These are phyloP conservation scores for Halteria grandinella DNA, from an alignment of 73 alveolate species.

Conservation along the genomic window DNA sequence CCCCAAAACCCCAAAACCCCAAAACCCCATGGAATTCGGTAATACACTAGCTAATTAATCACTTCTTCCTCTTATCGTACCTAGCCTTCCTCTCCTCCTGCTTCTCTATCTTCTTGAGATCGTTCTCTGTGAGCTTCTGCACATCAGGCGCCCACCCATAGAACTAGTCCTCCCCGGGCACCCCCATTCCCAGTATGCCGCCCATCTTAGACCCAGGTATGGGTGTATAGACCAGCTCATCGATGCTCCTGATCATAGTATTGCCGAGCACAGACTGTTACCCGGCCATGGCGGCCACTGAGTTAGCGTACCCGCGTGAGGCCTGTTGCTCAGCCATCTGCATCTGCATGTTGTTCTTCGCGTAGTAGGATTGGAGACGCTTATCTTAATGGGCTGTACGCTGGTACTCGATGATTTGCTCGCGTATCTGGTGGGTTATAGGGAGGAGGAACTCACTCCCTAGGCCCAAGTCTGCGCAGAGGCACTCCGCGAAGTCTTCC, in stretches of 20 bases:
- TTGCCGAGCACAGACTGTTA: too few relatives aligned
- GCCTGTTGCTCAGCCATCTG: too few relatives aligned
- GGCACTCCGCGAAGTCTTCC: conserved; percentile 88
- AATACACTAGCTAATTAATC: background rate
- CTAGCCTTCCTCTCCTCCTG: conserved; percentile 83
- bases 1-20: too few relatives aligned
- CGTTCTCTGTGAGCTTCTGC: conserved; percentile 71
- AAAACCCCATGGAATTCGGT: too few relatives aligned
- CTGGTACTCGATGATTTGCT: conserved; percentile 81
- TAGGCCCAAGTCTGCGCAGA: conserved; percentile 89
- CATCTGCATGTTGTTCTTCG: conserved; percentile 73
- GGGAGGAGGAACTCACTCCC: conserved; percentile 88
- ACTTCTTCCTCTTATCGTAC: conserved; percentile 74
- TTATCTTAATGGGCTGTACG: conserved; percentile 63
- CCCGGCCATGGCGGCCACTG: too few relatives aligned
- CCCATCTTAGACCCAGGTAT: too few relatives aligned
- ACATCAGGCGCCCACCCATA: conserved; percentile 88
- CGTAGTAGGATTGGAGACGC: conserved; percentile 54
- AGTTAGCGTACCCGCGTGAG: too few relatives aligned
- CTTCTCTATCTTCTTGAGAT: conserved; percentile 79
- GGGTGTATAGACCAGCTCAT: too few relatives aligned
- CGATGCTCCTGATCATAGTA: conserved; percentile 51
- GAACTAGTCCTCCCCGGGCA: conserved; percentile 67
- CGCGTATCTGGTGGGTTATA: conserved; percentile 85
- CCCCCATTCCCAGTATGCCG: too few relatives aligned